A percentile compares a stretch with the other conserved stretches of the same genome.
Conservation (phyloP, 1,139 yeast genomes). For the Wickerhamomyces sp. region DNA sequence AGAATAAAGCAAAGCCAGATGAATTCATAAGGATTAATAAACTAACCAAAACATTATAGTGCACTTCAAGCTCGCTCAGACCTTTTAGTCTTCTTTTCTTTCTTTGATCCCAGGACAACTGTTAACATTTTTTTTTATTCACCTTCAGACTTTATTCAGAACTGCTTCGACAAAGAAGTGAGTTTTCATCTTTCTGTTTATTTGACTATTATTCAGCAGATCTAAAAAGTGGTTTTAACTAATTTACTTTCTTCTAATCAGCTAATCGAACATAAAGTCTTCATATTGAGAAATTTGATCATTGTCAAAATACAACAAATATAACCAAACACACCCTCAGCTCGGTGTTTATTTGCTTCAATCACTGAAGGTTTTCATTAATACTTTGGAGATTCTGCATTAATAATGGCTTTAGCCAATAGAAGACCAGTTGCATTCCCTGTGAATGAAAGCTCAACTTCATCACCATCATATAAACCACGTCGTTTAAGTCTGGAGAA, state of each 20-base stretch:
- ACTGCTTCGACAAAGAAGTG: too few species aligned
- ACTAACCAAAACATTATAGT: too few species aligned
- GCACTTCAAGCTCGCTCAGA: neutral
- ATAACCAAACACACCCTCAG: too few species aligned
- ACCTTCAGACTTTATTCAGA: too few species aligned
- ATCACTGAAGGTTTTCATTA: conserved; percentile 19
- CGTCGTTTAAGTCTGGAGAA: conserved; percentile 31
- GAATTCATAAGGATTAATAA: neutral
- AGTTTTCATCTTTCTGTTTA: neutral
- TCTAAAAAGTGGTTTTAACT: neutral
- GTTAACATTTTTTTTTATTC: neutral
- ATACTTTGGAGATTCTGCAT: conserved; percentile 9
- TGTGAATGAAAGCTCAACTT: conserved; percentile 27
- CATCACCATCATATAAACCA: conserved; percentile 46
- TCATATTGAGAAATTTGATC: too few species aligned
- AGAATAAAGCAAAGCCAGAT: too few species aligned
- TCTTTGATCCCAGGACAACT: conserved; percentile 1
- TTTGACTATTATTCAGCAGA: neutral
- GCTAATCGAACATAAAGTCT: too few species aligned
- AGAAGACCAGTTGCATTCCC: conserved; percentile 46
- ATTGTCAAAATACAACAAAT: too few species aligned
- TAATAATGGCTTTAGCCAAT: conserved; percentile 49
- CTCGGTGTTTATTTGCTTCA: neutral
- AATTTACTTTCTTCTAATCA: neutral
- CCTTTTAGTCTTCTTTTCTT: conserved; percentile 1